A percentile compares a stretch with the other conserved stretches of the same genome.
phyloP scores from a whole-genome alignment of 2,329 filamentous ascomycete species.

The Capronia epimyces region DNA sequence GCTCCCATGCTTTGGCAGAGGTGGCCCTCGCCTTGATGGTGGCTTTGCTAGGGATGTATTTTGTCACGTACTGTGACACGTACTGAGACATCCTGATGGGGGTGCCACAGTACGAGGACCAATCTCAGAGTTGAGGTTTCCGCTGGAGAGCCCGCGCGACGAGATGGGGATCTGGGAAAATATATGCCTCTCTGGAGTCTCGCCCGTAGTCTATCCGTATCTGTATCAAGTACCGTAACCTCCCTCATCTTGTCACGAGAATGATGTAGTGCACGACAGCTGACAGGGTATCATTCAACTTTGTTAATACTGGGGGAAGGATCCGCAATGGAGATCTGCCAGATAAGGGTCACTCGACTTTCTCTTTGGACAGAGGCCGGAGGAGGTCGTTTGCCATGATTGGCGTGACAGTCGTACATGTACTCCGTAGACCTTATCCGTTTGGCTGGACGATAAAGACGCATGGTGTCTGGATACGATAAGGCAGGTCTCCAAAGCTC shows the following conservation, averaged over 20 bases:
- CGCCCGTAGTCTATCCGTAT: background rate
- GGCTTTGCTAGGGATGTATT: conserved; percentile 34
- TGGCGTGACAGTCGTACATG: background rate
- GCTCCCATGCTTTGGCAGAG: conserved; percentile 42
- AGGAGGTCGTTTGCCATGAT: background rate
- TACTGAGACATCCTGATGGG: conserved; percentile 18
- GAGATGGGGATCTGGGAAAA: background rate
- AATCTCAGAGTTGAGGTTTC: background rate
- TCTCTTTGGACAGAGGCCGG: conserved; percentile 9
- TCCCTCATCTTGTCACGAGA: background rate
- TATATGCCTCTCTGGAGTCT: background rate
- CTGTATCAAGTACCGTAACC: no score
- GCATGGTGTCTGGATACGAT: background rate
- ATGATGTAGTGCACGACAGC: background rate
- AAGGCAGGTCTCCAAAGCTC: background rate
- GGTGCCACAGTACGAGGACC: background rate
- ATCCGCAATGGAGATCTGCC: conserved; percentile 6
- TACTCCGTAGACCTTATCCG: background rate
- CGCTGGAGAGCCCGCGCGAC: background rate
- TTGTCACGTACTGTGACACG: conserved; percentile 30
- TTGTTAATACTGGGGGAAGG: background rate
- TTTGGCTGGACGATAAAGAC: conserved; percentile 8
- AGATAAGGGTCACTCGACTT: conserved; percentile 13
- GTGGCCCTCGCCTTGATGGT: conserved; percentile 40
- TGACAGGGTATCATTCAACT: background rate